phyloP scores from a whole-genome alignment of 108 stramenopile species.

The Nitzschia sp. region DNA sequence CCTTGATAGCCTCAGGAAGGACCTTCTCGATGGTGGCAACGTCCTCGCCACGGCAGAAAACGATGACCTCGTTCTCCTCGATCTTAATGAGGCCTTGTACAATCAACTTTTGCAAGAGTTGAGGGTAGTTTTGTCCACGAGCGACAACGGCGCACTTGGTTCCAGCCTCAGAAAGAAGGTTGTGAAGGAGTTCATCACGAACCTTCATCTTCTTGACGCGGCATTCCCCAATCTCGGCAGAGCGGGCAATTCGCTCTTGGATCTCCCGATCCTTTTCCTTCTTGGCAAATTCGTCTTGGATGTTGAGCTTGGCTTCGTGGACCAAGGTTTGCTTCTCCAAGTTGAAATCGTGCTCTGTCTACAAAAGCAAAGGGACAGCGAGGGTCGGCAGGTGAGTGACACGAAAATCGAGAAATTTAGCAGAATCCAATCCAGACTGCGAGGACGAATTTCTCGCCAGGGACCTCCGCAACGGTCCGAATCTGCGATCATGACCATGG shows the following conservation, averaged over 20 bases:
- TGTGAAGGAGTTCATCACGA: constrained; percentile 89
- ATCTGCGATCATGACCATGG: background rate
- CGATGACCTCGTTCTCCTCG: constrained; percentile 89
- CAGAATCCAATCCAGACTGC: background rate
- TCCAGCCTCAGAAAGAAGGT: constrained; percentile 71
- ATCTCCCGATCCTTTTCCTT: constrained; percentile 96
- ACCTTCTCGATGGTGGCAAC: constrained; percentile 72
- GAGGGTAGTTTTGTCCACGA: constrained; percentile 86
- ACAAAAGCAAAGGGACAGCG: background rate
- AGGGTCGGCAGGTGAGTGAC: background rate
- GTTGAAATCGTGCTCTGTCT: constrained; percentile 97
- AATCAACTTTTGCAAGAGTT: constrained; percentile 92
- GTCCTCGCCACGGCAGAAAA: constrained; percentile 91
- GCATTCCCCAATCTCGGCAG: constrained; percentile 91
- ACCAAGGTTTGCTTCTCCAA: constrained; percentile 99
- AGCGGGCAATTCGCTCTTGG: constrained; percentile 91
- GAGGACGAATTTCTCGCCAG: background rate
- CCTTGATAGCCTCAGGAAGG: constrained; percentile 77
- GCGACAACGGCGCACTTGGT: constrained; percentile 80
- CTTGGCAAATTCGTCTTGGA: constrained; percentile 96
- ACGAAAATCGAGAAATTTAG: background rate
- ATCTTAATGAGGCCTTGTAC: constrained; percentile 99
- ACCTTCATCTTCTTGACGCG: constrained; percentile 98
- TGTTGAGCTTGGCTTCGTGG: constrained; percentile 95
- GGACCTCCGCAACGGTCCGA: background rate